A percentile compares a stretch with the other conserved stretches of the same genome.
Conservation (phyloP, 2,329 filamentous ascomycete species). For the Fusarium equiseti region DNA sequence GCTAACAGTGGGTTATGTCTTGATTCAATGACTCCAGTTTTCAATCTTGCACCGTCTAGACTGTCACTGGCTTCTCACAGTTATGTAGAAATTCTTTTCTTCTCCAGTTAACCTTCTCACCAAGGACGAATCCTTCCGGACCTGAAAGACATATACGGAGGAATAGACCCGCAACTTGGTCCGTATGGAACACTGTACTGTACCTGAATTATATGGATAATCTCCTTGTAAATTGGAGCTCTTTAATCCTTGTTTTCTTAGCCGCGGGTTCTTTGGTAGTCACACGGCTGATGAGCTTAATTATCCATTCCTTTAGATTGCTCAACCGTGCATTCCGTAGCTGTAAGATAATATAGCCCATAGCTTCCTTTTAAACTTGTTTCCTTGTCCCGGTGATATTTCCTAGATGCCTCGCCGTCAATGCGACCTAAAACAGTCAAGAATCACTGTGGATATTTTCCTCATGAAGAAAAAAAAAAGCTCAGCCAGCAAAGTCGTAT, state of each 20-base stretch:
- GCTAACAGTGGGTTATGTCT: conserved; percentile 20
- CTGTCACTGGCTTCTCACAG: not conserved
- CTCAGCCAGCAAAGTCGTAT: conserved; percentile 1
- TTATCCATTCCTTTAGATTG: conserved; percentile 23
- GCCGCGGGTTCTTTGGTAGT: conserved; percentile 18
- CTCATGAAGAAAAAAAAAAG: not conserved
- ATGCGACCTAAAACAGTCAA: not conserved
- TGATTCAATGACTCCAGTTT: not conserved
- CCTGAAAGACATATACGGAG: conserved; percentile 4
- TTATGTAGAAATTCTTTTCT: not conserved
- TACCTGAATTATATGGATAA: conserved; percentile 21
- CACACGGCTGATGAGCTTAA: conserved; percentile 38
- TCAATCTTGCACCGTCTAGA: conserved; percentile 17
- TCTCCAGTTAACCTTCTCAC: not conserved
- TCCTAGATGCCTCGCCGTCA: not conserved
- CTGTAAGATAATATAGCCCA: not conserved
- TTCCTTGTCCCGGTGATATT: not conserved
- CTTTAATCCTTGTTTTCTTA: conserved; percentile 15
- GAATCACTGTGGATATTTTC: not conserved
- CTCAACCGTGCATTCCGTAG: conserved; percentile 26
- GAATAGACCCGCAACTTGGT: not conserved
- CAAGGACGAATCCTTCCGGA: not conserved
- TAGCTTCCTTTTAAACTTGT: not conserved
- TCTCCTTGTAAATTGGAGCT: conserved; percentile 38
- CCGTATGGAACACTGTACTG: not conserved